phyloP scores from a whole-genome alignment of 2,329 filamentous ascomycete species.

The Penicillium sp. region DNA sequence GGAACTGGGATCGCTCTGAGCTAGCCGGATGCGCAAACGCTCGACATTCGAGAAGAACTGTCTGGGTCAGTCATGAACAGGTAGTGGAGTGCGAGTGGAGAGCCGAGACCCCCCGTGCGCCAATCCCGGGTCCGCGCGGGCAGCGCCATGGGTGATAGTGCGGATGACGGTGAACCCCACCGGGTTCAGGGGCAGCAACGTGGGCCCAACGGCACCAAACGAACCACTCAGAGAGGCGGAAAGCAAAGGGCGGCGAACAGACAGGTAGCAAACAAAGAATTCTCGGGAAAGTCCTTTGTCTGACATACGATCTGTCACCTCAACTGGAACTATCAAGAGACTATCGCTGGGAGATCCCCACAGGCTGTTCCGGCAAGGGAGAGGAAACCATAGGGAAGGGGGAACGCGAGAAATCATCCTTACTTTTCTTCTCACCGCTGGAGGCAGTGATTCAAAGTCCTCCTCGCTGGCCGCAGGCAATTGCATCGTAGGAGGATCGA shows the following conservation, averaged over 20 bases:
- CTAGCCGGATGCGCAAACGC: slow-evolving; percentile 34
- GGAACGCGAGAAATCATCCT: slow-evolving; percentile 27
- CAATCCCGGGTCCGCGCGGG: slow-evolving; percentile 5
- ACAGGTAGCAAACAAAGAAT: background rate
- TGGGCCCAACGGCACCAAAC: background rate
- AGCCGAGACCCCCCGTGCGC: slow-evolving; percentile 5
- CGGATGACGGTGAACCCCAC: slow-evolving; percentile 9
- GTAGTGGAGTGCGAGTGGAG: slow-evolving; percentile 7
- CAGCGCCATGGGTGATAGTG: slow-evolving; percentile 14
- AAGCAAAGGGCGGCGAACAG: background rate
- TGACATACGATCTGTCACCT: too few relatives aligned
- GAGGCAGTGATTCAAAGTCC: slow-evolving; percentile 50
- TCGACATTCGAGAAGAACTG: slow-evolving; percentile 41
- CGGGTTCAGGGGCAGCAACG: slow-evolving; percentile 10
- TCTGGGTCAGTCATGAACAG: slow-evolving; percentile 17
- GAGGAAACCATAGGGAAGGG: background rate
- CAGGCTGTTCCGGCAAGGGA: slow-evolving; percentile 2
- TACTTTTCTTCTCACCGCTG: slow-evolving; percentile 54
- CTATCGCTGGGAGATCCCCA: slow-evolving; percentile 7
- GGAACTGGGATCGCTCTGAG: slow-evolving; percentile 25
- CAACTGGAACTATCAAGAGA: slow-evolving; percentile 6
- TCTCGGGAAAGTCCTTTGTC: background rate
- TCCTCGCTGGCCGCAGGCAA: slow-evolving; percentile 17
- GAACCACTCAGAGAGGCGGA: background rate
- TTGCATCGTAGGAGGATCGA: background rate